Evolutionary conservation across 257 asterid species (phyloP).

Genomic region (Solanum infundibuliforme): DNA sequence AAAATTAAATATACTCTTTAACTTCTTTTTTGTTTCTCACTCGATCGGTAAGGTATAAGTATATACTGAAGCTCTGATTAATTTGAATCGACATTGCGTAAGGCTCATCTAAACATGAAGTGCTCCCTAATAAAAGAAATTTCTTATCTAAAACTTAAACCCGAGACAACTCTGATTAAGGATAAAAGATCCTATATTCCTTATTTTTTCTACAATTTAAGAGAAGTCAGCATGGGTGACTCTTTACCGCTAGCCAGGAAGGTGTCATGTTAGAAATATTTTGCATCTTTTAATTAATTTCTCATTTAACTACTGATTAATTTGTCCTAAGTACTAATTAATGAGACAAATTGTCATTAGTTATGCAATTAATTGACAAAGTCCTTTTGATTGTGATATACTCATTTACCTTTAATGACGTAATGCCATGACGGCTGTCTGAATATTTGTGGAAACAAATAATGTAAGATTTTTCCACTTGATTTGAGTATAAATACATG

Average conservation of each 20-base stretch:
- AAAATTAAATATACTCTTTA: not conserved
- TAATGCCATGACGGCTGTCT: not conserved
- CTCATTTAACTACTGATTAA: not conserved
- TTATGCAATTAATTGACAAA: not conserved
- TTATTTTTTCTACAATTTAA: not conserved
- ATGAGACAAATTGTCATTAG: not conserved
- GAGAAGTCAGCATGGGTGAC: not conserved
- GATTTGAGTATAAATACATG: not conserved
- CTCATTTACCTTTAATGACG: not conserved
- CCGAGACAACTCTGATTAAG: not conserved
- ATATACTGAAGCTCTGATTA: not conserved
- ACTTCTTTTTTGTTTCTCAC: not conserved
- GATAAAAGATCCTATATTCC: not conserved
- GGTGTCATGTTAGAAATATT: not conserved
- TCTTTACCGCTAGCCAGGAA: not conserved
- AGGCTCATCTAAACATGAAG: not conserved
- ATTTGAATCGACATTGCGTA: not conserved
- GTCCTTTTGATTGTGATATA: not conserved
- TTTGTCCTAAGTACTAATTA: not conserved
- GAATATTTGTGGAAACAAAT: not conserved
- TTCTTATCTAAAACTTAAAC: fast-evolving
- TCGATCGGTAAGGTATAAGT: not conserved
- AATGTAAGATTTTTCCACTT: not conserved
- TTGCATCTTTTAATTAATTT: not conserved
- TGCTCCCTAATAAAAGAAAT: not conserved